These are phyloP conservation scores for Corymbia citriodora DNA, from an alignment of 441 rosid genomes.

Conservation along the genomic window DNA sequence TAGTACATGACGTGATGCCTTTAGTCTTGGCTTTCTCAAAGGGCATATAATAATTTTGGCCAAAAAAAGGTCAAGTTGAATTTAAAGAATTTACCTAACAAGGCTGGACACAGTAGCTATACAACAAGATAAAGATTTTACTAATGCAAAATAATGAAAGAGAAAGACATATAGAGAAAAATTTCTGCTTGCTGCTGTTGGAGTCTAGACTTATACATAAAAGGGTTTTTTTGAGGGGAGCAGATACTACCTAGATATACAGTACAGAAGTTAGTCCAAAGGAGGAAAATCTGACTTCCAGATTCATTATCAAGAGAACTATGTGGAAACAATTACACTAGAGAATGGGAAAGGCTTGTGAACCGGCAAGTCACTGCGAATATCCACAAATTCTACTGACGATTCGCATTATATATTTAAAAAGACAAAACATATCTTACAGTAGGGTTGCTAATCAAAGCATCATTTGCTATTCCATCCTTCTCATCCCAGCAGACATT, in stretches of 20 bases:
- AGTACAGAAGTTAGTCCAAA: background rate
- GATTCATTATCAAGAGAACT: background rate
- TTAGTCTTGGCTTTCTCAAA: background rate
- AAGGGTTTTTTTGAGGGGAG: background rate
- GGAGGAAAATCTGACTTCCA: background rate
- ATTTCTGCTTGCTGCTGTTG: background rate
- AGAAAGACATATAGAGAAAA: background rate
- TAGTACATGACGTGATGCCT: background rate
- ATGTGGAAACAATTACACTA: background rate
- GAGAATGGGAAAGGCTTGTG: background rate
- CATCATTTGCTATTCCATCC: background rate
- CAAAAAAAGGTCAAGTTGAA: background rate
- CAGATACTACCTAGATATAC: background rate
- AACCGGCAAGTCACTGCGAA: background rate
- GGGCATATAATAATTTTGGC: background rate
- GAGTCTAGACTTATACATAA: background rate
- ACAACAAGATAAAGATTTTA: background rate
- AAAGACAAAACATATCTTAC: background rate
- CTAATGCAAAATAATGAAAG: background rate
- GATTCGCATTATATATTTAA: background rate
- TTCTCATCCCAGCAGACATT: background rate
- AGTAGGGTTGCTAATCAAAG: background rate
- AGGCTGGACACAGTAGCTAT: background rate
- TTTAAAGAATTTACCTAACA: background rate
- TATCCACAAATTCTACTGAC: background rate